Evolutionary conservation across 805 yeast genomes (phyloP), one percentile per base, ranked within the genome.

Genomic region (Kodamaea lidongshanica): DNA sequence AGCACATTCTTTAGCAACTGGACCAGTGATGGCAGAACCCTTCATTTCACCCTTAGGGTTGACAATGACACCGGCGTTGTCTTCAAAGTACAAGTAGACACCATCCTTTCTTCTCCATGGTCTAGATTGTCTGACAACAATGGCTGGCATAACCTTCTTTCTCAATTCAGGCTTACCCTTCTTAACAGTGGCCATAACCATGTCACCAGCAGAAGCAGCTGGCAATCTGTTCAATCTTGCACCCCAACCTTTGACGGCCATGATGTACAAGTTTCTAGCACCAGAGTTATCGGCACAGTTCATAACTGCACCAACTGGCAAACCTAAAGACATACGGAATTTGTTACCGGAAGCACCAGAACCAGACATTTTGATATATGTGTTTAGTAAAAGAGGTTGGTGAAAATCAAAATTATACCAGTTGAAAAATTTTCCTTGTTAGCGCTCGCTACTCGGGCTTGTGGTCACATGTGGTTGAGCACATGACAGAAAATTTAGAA

Each of bases 31-130:
- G 63, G 98, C 99, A 54, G 98, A 94, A 74, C 99, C 99, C 80
- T 92, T 92, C 98, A 94, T 92, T 75, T 92, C 99, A 79, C 99
- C 99, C 92, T 92, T 92, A 67, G 99, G 98, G 77, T 92, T 92
- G 69, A 92, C 98, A 65, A 92, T 92, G 70, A 94, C 99, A 81
- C 98, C 98, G 51, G 99, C 99, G 65, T 92, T 92, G 76, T 92
- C 99, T 80, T 92, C 99, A 59, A 92, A 92, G 86, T 92, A 92
- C 70, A 92, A 86, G 88, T 69, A 92, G 58, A 87, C 83, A 83
- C 99, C 99, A 65, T 92, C 99, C 80, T 81, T 89, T 83, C 99
- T 86, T 89, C 99, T 89, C 99, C 99, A 92, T 52, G 99, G 87
- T 79, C 88, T 89, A 51, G 98, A 74, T 78, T 92, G 99, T 76